Conservation (phyloP, 2,329 filamentous ascomycete genomes). For the Aspergillus persii region DNA sequence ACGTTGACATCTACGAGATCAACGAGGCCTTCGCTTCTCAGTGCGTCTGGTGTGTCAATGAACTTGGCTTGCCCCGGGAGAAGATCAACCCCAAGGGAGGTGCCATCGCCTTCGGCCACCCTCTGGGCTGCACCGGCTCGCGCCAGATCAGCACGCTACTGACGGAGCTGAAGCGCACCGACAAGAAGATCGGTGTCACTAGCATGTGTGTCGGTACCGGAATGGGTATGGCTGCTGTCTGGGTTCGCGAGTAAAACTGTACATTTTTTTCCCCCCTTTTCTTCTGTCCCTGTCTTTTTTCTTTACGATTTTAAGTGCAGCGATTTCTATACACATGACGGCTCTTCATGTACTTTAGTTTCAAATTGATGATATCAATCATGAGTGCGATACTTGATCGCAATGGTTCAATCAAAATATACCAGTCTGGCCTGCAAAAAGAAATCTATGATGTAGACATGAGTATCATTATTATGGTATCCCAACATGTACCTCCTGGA, state of each 20-base stretch:
- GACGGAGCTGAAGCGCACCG: slow-evolving; percentile 81
- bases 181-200: slow-evolving; percentile 83
- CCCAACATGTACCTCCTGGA: no score
- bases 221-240: slow-evolving; percentile 97
- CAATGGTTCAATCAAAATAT: neutral
- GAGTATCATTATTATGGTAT: no score
- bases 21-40: slow-evolving; percentile 98
- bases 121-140: slow-evolving; percentile 89
- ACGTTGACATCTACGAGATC: slow-evolving; percentile 97
- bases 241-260: slow-evolving; percentile 77
- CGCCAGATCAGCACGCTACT: slow-evolving; percentile 89
- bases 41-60: slow-evolving; percentile 88
- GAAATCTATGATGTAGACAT: no score
- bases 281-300: slow-evolving; percentile 11
- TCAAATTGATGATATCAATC: neutral
- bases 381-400: neutral
- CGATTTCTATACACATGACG: slow-evolving; percentile 15
- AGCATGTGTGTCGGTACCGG: slow-evolving; percentile 97
- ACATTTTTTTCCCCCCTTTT: slow-evolving; percentile 20
- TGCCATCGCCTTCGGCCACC: slow-evolving; percentile 93
- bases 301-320: slow-evolving; percentile 16
- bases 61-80: slow-evolving; percentile 75
- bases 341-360: slow-evolving; percentile 10
- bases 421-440: no score
- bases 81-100: slow-evolving; percentile 98